phyloP scores from a whole-genome alignment of 1,284 basidiomycete genomes.

The Malassezia sp. region DNA sequence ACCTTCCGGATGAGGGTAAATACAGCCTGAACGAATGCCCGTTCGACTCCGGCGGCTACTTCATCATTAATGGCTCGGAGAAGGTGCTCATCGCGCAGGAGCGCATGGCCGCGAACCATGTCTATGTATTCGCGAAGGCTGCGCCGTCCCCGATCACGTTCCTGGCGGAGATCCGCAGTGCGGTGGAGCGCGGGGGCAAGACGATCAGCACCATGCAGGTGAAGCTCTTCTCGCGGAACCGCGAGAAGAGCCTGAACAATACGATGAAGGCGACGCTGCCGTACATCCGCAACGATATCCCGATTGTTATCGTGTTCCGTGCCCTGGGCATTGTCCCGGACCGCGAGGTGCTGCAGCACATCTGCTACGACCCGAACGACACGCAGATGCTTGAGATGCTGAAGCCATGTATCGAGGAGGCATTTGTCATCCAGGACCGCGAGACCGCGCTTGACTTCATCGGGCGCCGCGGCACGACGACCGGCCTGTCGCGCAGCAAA shows the following conservation, averaged over 20 bases:
- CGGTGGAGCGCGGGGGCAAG: conserved; percentile 96
- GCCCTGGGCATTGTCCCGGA: conserved; percentile 95
- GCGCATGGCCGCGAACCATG: conserved; percentile 97
- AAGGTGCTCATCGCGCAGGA: conserved; percentile 99
- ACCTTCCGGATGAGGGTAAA: conserved; percentile 65
- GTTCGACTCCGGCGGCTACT: conserved; percentile 88
- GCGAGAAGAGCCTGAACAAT: conserved; percentile 69
- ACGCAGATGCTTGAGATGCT: conserved; percentile 93
- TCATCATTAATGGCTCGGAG: conserved; percentile 98
- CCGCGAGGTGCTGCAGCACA: conserved; percentile 91
- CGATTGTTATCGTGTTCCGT: conserved; percentile 97
- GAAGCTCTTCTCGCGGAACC: conserved; percentile 83
- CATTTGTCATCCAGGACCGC: conserved; percentile 93
- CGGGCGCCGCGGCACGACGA: conserved; percentile 90
- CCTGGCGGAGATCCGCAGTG: conserved; percentile 91
- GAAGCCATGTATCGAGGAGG: conserved; percentile 96
- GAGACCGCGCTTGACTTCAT: conserved; percentile 88
- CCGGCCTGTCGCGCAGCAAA: conserved; percentile 77
- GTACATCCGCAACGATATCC: conserved; percentile 96
- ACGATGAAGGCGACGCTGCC: conserved; percentile 95
- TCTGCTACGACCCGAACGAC: conserved; percentile 95
- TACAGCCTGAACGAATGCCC: conserved; percentile 93
- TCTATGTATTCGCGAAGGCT: conserved; percentile 97
- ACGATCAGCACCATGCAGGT: conserved; percentile 97
- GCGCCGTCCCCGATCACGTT: conserved; percentile 92